Evolutionary conservation across 2,329 filamentous ascomycete species (phyloP), one percentile per base, ranked within the genome.

Genomic region (Corinectria fuckeliana): DNA sequence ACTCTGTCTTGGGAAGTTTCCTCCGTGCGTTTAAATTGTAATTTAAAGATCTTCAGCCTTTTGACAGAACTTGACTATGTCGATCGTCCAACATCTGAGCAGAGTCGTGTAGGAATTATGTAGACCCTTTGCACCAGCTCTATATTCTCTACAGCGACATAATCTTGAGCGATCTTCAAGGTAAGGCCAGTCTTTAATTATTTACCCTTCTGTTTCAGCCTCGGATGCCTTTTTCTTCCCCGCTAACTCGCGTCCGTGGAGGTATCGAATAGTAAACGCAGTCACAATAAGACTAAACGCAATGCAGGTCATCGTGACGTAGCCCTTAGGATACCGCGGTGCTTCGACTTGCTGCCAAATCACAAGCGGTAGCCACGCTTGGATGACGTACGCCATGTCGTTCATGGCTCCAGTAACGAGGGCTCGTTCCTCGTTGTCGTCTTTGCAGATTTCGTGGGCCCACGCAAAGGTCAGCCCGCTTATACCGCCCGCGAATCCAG

Each of bases 351-450:
- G 85, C 73, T 86, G 83, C 87, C 87, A 90, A 6, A 89, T 80
- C 14, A 89, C 69, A 30, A 88, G 78, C 7, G 88, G 88, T 39
- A 91, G 71, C 88, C 88, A 91, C 0, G 88, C 86, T 68, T 90
- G 87, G 44, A 91, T 74, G 1, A 90, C 86, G 61, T 90, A 90
- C 0, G 87, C 87, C 76, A 91, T 82, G 69, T 88, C 83, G 60
- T 91, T 91, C 86, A 90, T 90, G 18, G 80, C 75, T 0, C 80
- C 88, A 0, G 88, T 82, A 0, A 90, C 86, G 4, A 91, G 76
- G 0, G 88, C 87, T n/a, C 87, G 78, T 74, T 91, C 88, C 70
- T 91, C 88, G 56, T 87, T 82, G 60, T 82, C 79, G n/a, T 76
- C 78, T 44, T 72, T 74, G 67, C 80, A 82, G 39, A 82, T 81